Evolutionary conservation across 768 basidiomycete genomes (phyloP).

Genomic region (Lactifluus echinatus): DNA sequence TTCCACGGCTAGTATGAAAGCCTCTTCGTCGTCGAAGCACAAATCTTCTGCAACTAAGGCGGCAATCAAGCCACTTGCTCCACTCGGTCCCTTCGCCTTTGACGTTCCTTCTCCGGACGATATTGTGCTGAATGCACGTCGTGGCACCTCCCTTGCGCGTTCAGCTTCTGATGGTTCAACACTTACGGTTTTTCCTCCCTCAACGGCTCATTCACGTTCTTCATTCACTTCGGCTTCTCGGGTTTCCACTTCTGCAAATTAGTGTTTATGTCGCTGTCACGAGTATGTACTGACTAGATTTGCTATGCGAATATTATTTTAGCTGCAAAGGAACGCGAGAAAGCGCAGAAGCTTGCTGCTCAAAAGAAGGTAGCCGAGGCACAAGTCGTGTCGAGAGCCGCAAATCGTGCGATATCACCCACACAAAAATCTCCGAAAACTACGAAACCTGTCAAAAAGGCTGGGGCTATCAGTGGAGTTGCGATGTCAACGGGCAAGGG

Average conservation of each 20-base stretch:
- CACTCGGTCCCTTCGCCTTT: slow-evolving; percentile 45
- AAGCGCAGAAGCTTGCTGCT: slow-evolving; percentile 47
- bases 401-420: slow-evolving; percentile 17
- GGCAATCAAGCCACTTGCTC: slow-evolving; percentile 4
- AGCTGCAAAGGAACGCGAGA: slow-evolving; percentile 79
- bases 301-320: slow-evolving; percentile 26
- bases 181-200: slow-evolving; percentile 20
- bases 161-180: slow-evolving; percentile 20
- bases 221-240: slow-evolving; percentile 28
- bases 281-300: slow-evolving; percentile 29
- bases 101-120: slow-evolving; percentile 91
- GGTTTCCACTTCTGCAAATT: slow-evolving; percentile 28
- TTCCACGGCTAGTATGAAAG: slow-evolving; percentile 5
- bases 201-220: slow-evolving; percentile 20
- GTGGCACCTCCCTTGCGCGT: slow-evolving; percentile 52
- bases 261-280: slow-evolving; percentile 14
- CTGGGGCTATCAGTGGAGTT: slow-evolving; percentile 18
- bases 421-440: slow-evolving; percentile 12
- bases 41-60: slow-evolving; percentile 1
- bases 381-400: slow-evolving; percentile 13
- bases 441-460: slow-evolving; percentile 36
- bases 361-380: slow-evolving; percentile 36
- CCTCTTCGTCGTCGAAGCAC: slow-evolving; percentile 9
- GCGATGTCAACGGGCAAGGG: slow-evolving; percentile 29
- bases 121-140: slow-evolving; percentile 69